Base-by-base conservation (phyloP, 1,139 yeast genomes). In the Suhomyces chickasaworum region DNA sequence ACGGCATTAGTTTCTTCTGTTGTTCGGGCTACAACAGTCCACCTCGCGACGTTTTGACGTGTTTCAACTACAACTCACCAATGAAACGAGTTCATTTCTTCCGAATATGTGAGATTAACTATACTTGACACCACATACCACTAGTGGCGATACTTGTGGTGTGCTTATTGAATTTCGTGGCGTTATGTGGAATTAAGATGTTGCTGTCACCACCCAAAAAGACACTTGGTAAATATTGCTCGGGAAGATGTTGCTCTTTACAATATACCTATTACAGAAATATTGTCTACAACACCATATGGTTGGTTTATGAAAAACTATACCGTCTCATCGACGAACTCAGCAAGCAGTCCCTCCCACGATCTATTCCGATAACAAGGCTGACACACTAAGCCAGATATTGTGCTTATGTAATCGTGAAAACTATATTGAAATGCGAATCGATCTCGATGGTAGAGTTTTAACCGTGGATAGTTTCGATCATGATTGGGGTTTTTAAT, bases 401-500 rank as follows among this genome's bases (percentile, higher is more conserved):
- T 7, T 20, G 17, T 27, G 45, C 34, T 42, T 42, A 42, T 34
- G 45, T 42, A 42, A 42, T 27, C 39, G 20, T 29, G n/a, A 21
- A 31, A 30, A 16, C 16, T 15, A 10, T 17, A 31, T 20, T 34
- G 31, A 39, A 35, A 39, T 33, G 29, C 17, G 37, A 35, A 16
- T 33, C 12, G 25, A 33, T 33, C 37, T 21, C 32, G 32, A 29
- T 29, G 32, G 7, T 29, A 33, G 5, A 18, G 22, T 10, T 12
- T 10, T 18, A n/a, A n/a, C 15, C 36, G 10, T 17, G 36, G 23
- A 15, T 33, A 4, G 23, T 33, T 33, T 20, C 37, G 27, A 35
- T 35, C 16, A 62, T 62, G 54, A 59, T 62, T 39, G 66, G 66
- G 27, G 64, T 62, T 23, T 62, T 60, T 48, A 51, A 53, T 10